A percentile compares a stretch with the other conserved stretches of the same genome.
Evolutionary conservation across 148 eudicot species (phyloP).

Genomic region (Rhododendron molle): DNA sequence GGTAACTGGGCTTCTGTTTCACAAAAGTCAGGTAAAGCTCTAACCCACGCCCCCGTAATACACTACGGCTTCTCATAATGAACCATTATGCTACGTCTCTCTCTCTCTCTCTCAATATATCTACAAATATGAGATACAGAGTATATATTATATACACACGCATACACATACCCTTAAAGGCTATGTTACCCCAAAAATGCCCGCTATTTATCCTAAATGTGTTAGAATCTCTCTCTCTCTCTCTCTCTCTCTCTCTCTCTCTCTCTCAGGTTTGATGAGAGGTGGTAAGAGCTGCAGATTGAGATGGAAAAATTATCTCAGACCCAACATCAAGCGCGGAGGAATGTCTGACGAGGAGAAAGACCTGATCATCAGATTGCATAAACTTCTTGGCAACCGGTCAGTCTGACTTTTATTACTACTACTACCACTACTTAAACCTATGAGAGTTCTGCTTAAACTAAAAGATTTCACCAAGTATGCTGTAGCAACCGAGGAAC

Average conservation of each 20-base stretch:
- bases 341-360: slow-evolving; percentile 21
- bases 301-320: slow-evolving; percentile 34
- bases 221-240: not conserved
- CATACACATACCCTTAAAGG: no score
- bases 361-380: slow-evolving; percentile 20
- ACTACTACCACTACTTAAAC: not conserved
- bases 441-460: not conserved
- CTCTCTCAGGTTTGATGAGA: slow-evolving; percentile 21
- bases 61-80: not conserved
- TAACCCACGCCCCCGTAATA: not conserved
- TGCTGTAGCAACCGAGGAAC: not conserved
- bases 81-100: not conserved
- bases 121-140: not conserved
- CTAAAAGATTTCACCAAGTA: not conserved
- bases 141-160: no score
- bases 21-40: slow-evolving; percentile 20
- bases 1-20: slow-evolving; percentile 31
- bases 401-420: not conserved
- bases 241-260: not conserved
- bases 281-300: slow-evolving; percentile 33
- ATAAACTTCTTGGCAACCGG: slow-evolving; percentile 25
- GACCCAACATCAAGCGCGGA: slow-evolving; percentile 31
- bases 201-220: no score
- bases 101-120: not conserved
- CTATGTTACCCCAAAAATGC: no score